Conservation (phyloP, 345 rosid species). For the Hirschfeldia incana region DNA sequence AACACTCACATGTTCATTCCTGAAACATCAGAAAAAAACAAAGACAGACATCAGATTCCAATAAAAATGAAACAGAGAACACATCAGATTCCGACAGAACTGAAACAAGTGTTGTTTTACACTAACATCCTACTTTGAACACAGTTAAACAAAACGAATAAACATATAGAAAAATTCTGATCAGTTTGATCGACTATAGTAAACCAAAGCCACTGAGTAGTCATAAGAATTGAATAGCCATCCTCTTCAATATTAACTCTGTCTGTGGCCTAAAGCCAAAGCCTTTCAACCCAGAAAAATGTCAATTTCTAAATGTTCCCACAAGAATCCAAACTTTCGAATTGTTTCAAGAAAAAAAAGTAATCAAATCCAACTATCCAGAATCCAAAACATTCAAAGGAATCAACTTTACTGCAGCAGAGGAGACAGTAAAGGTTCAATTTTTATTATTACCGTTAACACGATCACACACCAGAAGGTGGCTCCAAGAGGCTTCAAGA, state of each 20-base stretch:
- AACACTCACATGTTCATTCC: slow-evolving; percentile 90
- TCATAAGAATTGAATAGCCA: background rate
- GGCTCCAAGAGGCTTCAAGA: too few species aligned
- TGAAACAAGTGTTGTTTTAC: too few species aligned
- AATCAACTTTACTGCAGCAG: slow-evolving; percentile 17
- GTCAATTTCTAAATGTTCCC: background rate
- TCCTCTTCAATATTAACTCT: background rate
- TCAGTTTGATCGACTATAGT: background rate
- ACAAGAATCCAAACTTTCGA: background rate
- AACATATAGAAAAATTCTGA: background rate
- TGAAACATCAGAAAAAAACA: slow-evolving; percentile 16
- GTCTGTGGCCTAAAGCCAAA: slow-evolving; percentile 1
- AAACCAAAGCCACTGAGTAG: background rate
- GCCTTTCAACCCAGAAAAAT: background rate
- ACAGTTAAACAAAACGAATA: background rate
- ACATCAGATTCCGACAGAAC: too few species aligned
- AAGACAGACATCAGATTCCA: background rate
- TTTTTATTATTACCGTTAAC: slow-evolving; percentile 59
- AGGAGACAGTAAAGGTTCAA: background rate
- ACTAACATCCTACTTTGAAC: too few species aligned
- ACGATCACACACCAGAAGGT: background rate
- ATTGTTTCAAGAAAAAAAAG: background rate
- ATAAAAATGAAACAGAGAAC: too few species aligned
- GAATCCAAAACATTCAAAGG: slow-evolving; percentile 24
- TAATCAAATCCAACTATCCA: slow-evolving; percentile 34